Percentiles rank a stretch among this genome's conserved stretches.
These are phyloP conservation scores for Mucor velutinosus DNA, from an alignment of 371 early-diverging fungal genomes.

Conservation along the genomic window DNA sequence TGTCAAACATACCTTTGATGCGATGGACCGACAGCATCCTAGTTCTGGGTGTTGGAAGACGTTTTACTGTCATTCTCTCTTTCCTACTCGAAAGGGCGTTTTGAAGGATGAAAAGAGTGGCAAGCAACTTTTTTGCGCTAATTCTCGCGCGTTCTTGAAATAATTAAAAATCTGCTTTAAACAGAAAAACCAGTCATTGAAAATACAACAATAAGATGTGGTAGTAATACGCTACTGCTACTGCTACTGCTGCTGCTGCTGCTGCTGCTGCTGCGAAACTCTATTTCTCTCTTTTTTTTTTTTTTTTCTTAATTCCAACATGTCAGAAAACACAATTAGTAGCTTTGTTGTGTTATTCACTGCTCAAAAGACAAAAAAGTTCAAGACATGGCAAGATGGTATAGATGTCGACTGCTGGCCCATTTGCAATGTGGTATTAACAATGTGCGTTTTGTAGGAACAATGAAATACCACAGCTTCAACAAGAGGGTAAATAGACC, in stretches of 20 bases:
- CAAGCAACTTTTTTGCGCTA: background rate
- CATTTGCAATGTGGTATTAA: background rate
- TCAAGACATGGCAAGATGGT: constrained; percentile 72
- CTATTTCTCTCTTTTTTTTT: background rate
- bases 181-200: background rate
- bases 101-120: too few relatives aligned
- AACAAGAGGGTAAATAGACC: constrained; percentile 42
- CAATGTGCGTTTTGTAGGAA: constrained; percentile 25
- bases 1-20: background rate
- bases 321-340: constrained; percentile 34
- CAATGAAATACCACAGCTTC: constrained; percentile 44
- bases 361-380: constrained; percentile 61
- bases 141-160: background rate
- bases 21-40: background rate
- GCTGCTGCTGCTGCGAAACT: constrained; percentile 2
- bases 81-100: background rate
- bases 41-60: background rate
- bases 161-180: background rate
- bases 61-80: background rate
- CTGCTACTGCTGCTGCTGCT: too few relatives aligned
- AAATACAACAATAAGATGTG: background rate
- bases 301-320: background rate
- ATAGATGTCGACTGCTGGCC: background rate
- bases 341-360: constrained; percentile 52
- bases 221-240: too few relatives aligned